These are phyloP conservation scores for Neonectria hederae DNA, from an alignment of 2,329 filamentous ascomycete genomes.

Conservation along the genomic window DNA sequence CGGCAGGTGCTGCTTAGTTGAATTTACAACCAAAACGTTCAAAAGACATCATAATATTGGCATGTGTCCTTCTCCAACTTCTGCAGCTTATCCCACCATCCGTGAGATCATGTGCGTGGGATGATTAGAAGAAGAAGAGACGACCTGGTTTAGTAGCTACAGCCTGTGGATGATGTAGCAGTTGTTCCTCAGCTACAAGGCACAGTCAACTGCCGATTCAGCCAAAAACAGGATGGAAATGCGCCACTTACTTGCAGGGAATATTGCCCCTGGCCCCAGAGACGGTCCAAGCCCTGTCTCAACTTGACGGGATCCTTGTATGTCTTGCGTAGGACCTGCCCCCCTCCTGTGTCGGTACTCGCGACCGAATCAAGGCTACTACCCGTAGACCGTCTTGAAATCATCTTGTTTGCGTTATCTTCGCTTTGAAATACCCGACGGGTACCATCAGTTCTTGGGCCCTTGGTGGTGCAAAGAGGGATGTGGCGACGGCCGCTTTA, in stretches of 20 bases:
- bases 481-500: background rate
- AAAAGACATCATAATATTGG: background rate
- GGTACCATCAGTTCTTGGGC: too few species aligned
- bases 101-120: background rate
- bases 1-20: too few species aligned
- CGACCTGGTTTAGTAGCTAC: background rate
- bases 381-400: background rate
- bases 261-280: background rate
- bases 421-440: too few species aligned
- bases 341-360: background rate
- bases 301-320: slow-evolving; percentile 6
- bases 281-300: background rate
- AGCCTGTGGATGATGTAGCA: background rate
- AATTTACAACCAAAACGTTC: background rate
- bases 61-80: background rate
- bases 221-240: background rate
- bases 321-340: background rate
- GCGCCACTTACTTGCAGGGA: background rate
- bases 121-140: background rate
- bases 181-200: slow-evolving; percentile 2
- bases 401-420: background rate
- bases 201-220: background rate
- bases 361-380: background rate
- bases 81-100: background rate
- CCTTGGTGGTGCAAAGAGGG: too few species aligned